Base-by-base conservation (phyloP, 2,329 filamentous ascomycete genomes). In the Diaporthe humulicola region DNA sequence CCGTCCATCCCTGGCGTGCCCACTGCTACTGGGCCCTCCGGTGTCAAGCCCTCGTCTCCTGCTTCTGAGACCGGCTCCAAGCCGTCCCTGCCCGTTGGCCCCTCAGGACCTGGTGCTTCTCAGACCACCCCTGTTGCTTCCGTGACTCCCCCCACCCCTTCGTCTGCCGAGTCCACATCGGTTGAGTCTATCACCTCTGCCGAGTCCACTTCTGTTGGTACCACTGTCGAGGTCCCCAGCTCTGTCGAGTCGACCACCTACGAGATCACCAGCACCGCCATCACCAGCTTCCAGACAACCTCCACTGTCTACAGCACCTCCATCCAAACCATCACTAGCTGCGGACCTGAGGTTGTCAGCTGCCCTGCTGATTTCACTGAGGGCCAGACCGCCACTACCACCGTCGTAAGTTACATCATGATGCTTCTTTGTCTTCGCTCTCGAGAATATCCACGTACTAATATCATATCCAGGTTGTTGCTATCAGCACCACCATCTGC, bases 401-500 rank as follows among this genome's bases (percentile, higher is more conserved):
- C 84, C 0, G 80, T 90, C 22, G 64, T 64, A 64, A 64, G 58
- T 64, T 8, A 28, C 40, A 64, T 25, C 15, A 9, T 60, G 17
- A 19, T 42, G 17, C 4, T 12, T 40, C n/a, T 28, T 17, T 42
- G n/a, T 12, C 38, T 10, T 42, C 30, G 12, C 19, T 30, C 17
- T 36, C n/a, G 14, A 6, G 38, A 38, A 45, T 25, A 30, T 38
- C 1, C 8, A 28, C 4, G n/a, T 30, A 64, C 40, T 64, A 64
- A 64, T 40, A 15, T 12, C 17, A 45, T 3, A 19, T 19, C 14
- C 25, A 64, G 86, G 89, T 88, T 9, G 81, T 93, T 75, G 83
- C 90, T 61, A 79, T 91, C 66, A 89, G 88, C 69, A 92, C 91
- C 77, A 92, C 90, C 54, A 81, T 92, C 80, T 91, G 90, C 87